These are phyloP conservation scores for Pleoardoris graminearum DNA, from an alignment of 2,329 filamentous ascomycete genomes.

Conservation along the genomic window DNA sequence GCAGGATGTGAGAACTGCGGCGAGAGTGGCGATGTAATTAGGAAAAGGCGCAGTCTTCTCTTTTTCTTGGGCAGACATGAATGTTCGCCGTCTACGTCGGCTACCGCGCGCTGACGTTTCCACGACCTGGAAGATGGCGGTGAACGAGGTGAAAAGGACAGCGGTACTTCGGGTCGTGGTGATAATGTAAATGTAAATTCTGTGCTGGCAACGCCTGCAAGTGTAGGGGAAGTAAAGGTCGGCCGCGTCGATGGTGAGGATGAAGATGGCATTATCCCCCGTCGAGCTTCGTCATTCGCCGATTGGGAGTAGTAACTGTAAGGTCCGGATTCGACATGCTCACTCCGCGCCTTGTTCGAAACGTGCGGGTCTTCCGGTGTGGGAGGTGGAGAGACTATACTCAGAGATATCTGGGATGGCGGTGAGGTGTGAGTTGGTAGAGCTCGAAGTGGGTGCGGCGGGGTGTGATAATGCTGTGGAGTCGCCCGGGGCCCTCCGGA, in stretches of 20 bases:
- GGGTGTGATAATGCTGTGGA: slow-evolving; percentile 16
- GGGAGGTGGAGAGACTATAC: slow-evolving; percentile 9
- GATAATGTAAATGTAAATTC: slow-evolving; percentile 41
- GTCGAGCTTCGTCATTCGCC: slow-evolving; percentile 35
- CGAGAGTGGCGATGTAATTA: slow-evolving; percentile 72
- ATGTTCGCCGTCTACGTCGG: slow-evolving; percentile 62
- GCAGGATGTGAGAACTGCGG: slow-evolving; percentile 70
- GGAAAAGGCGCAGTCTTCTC: slow-evolving; percentile 62
- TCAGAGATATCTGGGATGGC: slow-evolving; percentile 10
- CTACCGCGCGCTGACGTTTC: slow-evolving; percentile 58
- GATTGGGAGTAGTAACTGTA: slow-evolving; percentile 21
- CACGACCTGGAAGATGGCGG: slow-evolving; percentile 22
- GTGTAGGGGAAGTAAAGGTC: slow-evolving; percentile 16
- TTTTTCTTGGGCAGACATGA: slow-evolving; percentile 63
- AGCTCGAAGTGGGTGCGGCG: slow-evolving; percentile 18
- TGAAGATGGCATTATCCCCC: slow-evolving; percentile 34
- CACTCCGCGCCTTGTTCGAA: slow-evolving; percentile 17
- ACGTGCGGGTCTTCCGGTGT: slow-evolving; percentile 8
- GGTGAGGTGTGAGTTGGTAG: slow-evolving; percentile 1
- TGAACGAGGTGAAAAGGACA: slow-evolving; percentile 40
- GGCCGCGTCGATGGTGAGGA: slow-evolving; percentile 11
- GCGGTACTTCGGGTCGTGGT: slow-evolving; percentile 32
- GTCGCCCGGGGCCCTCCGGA: slow-evolving; percentile 13
- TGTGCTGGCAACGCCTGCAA: slow-evolving; percentile 1
- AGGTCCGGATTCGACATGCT: slow-evolving; percentile 34